phyloP scores from a whole-genome alignment of 2,329 filamentous ascomycete species.

The Blastomyces silverae region DNA sequence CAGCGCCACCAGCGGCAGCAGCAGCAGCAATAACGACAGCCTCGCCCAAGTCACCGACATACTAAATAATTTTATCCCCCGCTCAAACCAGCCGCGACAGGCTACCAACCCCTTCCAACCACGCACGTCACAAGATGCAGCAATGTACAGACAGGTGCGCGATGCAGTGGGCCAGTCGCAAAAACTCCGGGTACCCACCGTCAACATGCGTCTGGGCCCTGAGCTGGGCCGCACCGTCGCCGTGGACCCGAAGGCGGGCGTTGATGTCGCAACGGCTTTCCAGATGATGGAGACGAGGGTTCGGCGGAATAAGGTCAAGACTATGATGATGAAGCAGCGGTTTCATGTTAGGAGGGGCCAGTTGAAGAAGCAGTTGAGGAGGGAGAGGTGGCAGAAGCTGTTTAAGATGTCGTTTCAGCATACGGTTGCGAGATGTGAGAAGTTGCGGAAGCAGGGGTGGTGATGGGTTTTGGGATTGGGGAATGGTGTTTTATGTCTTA shows the following conservation, averaged over 20 bases:
- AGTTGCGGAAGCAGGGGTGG: conserved; percentile 44
- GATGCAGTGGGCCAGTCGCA: conserved; percentile 9
- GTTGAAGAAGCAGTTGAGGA: conserved; percentile 36
- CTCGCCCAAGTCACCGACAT: conserved; percentile 8
- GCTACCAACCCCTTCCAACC: not conserved
- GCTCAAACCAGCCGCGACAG: conserved; percentile 3
- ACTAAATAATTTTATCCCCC: conserved; percentile 4
- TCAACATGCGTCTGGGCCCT: conserved; percentile 25
- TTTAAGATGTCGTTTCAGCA: conserved; percentile 41
- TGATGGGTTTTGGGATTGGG: conserved; percentile 22
- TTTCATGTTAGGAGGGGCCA: conserved; percentile 41
- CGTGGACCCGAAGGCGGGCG: conserved; percentile 20
- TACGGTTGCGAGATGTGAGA: conserved; percentile 39
- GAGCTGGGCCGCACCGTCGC: conserved; percentile 25
- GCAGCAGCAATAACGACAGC: conserved; percentile 4
- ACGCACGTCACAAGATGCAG: not conserved
- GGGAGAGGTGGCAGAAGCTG: conserved; percentile 39
- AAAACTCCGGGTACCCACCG: conserved; percentile 6
- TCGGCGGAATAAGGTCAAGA: conserved; percentile 31
- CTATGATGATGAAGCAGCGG: conserved; percentile 31
- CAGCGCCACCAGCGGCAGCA: not conserved
- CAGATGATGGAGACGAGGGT: conserved; percentile 25
- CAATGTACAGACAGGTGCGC: conserved; percentile 2
- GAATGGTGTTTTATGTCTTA: not conserved
- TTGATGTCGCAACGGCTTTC: conserved; percentile 26